Percentiles rank a stretch among this genome's conserved stretches.
phyloP scores from a whole-genome alignment of 1,139 yeast genomes.

The Blastobotrys buckinghamii region DNA sequence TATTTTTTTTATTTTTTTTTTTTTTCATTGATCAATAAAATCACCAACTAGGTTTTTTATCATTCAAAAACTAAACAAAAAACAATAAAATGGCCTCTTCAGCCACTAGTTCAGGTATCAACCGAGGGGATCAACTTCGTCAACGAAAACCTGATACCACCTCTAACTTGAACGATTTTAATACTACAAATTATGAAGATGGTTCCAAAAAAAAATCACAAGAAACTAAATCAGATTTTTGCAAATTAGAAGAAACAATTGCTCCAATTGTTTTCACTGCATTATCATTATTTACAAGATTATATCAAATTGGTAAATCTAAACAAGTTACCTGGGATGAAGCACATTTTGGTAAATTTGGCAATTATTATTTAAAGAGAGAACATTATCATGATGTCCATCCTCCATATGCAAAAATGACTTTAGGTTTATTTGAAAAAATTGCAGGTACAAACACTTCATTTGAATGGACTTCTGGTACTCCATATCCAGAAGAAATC shows the following conservation, averaged over 20 bases:
- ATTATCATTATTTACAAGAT: slow-evolving; percentile 60
- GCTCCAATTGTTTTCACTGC: slow-evolving; percentile 56
- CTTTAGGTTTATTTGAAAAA: slow-evolving; percentile 91
- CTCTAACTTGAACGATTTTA: neutral
- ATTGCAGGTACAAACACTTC: slow-evolving; percentile 94
- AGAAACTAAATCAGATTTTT: slow-evolving; percentile 6
- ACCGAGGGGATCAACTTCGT: slow-evolving; percentile 10
- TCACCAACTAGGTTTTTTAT: too few species aligned
- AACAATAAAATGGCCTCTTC: neutral
- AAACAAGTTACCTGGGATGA: slow-evolving; percentile 90
- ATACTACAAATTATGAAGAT: neutral
- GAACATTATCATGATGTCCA: slow-evolving; percentile 75
- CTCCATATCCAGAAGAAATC: slow-evolving; percentile 74
- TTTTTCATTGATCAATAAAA: too few species aligned
- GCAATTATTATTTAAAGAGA: slow-evolving; percentile 36
- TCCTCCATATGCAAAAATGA: slow-evolving; percentile 97
- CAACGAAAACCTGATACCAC: slow-evolving; percentile 6
- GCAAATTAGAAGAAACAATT: slow-evolving; percentile 40
- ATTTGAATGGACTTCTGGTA: slow-evolving; percentile 90
- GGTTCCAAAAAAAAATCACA: neutral
- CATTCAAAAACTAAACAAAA: neutral
- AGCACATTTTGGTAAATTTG: slow-evolving; percentile 72
- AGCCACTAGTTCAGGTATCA: neutral
- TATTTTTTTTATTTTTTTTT: neutral
- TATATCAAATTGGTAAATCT: slow-evolving; percentile 58